These are phyloP conservation scores for Paramecium sexaurelia DNA, from an alignment of 73 alveolate species.

Conservation along the genomic window DNA sequence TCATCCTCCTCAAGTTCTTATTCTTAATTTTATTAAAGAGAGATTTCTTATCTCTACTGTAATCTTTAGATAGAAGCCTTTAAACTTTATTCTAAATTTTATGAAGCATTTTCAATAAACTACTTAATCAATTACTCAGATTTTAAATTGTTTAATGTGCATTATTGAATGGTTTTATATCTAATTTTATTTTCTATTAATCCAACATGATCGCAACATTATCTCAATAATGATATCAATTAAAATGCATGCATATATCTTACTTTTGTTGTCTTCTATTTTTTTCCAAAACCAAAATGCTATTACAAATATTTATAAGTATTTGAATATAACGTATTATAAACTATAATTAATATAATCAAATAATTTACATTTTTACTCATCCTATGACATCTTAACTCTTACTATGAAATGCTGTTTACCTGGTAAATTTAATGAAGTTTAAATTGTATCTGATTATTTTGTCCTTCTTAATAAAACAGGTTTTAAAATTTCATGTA, in stretches of 20 bases:
- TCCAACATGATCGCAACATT: conserved; percentile 17
- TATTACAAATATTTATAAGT: not conserved
- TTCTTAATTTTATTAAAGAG: not conserved
- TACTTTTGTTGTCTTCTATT: not conserved
- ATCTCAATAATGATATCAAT: not conserved
- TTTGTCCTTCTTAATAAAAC: conserved; percentile 61
- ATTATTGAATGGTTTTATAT: not conserved
- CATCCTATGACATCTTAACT: conserved; percentile 7
- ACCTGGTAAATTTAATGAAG: conserved; percentile 35
- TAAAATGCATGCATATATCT: not conserved
- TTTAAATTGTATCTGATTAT: not conserved
- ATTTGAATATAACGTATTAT: not conserved
- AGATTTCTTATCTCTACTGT: not conserved
- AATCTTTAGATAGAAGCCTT: not conserved
- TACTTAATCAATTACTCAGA: not conserved
- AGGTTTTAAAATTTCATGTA: conserved; percentile 31
- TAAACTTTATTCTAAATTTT: not conserved
- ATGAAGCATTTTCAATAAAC: not conserved
- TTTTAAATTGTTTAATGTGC: not conserved
- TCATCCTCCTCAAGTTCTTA: not conserved
- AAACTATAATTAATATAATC: not conserved
- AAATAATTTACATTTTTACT: not conserved
- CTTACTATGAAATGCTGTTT: not conserved
- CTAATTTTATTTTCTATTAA: not conserved
- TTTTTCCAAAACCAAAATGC: not conserved